Evolutionary conservation across 2,329 filamentous ascomycete genomes (phyloP).

Genomic region (Verticillium zaregamsianum): DNA sequence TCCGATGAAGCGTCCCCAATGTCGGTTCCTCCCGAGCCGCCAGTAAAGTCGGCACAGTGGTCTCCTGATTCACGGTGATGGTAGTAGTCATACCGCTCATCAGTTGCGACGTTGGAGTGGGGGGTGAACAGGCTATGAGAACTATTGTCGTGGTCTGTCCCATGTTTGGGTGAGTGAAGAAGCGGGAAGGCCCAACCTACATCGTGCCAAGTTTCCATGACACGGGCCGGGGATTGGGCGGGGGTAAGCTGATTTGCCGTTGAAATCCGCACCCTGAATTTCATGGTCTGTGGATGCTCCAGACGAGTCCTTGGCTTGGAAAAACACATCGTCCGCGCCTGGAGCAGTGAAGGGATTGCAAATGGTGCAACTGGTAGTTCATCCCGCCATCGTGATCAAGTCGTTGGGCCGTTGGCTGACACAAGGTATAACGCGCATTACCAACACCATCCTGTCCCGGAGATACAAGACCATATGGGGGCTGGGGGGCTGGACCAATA

Average conservation of each 20-base stretch:
- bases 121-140: neutral
- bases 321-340: no score
- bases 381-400: neutral
- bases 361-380: neutral
- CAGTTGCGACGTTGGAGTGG: neutral
- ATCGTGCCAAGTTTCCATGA: no score
- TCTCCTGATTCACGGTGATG: neutral
- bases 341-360: neutral
- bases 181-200: no score
- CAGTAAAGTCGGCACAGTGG: neutral
- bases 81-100: neutral
- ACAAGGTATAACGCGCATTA: neutral
- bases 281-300: no score
- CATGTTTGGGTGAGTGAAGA: neutral
- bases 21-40: neutral
- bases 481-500: neutral
- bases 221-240: no score
- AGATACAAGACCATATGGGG: neutral
- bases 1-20: neutral
- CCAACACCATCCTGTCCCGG: neutral
- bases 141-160: neutral
- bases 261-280: no score
- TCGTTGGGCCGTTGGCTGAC: neutral
- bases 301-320: no score
- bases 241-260: no score